Base-by-base conservation (phyloP, 2,329 filamentous ascomycete species). In the Colletotrichum kahawae region DNA sequence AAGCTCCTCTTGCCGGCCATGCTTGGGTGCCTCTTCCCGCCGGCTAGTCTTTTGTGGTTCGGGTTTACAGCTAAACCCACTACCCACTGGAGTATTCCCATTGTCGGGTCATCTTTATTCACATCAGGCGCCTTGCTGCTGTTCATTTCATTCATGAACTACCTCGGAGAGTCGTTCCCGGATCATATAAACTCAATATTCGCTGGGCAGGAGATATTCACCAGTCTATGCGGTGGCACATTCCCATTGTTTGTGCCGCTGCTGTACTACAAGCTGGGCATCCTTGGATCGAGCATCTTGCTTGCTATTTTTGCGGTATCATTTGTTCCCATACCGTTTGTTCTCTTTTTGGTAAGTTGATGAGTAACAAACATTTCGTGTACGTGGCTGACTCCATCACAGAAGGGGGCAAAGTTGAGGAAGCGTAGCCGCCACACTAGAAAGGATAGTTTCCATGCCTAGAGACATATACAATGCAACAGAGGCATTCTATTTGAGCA, bases 311-410 rank as follows among this genome's bases (percentile, higher is more conserved):
- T 75, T 31, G 73, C 70, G 2, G 48, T 75, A 8, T 43, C 70
- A 4, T 72, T 73, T 33, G 57, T 64, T 21, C 73, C 73, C 7
- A 18, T 75, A 27, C 73, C 73, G 2, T 75, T 64, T 6, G n/a
- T 73, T 13, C 9, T 75, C 76, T 77, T 76, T 51, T 72, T 77
- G 75, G 70, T 75, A 71, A 74, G 76, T 71, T 76, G 33, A 68
- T 31, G 4, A 7, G 3, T n/a, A 2, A 21, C 2, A 43, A 54
- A 16, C 0, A 18, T 1, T 60, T 0, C 4, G 10, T 18, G n/a
- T 3, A 18, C 3, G 5, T 6, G 8, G 31, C 72, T 75, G 10
- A 75, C 24, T 24, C 2, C 4, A 2, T 10, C 8, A 33, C n/a
- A 75, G 73, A 57, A 65, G 3, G 73, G 73, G 1, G 21, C 69